phyloP scores from a whole-genome alignment of 306 rosid genomes.

The Dalbergia oliveri region DNA sequence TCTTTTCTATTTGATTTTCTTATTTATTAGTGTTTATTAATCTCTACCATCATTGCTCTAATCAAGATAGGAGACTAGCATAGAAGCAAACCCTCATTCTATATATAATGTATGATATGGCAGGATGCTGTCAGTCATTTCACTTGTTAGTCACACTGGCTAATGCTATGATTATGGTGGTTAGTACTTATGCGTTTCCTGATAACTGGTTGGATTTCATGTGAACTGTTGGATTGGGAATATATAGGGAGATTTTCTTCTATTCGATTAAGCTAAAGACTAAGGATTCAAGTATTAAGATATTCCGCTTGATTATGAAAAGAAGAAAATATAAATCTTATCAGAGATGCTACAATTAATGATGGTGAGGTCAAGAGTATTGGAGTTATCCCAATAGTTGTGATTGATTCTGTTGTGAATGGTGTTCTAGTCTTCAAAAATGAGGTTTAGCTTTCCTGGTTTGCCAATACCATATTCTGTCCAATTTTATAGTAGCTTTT shows the following conservation, averaged over 20 bases:
- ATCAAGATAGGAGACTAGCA: background rate
- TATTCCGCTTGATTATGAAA: background rate
- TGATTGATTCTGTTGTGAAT: conserved; percentile 4
- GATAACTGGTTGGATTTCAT: conserved; percentile 3
- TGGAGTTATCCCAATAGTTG: conserved; percentile 7
- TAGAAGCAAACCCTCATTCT: background rate
- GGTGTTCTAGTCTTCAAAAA: conserved; percentile 3
- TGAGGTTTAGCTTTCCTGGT: conserved; percentile 6
- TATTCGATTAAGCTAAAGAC: conserved; percentile 13
- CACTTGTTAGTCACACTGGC: conserved; percentile 10
- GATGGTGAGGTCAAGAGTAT: background rate
- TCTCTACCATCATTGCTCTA: conserved; percentile 16
- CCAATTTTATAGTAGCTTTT: background rate
- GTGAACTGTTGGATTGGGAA: conserved; percentile 1
- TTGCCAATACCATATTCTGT: conserved; percentile 4
- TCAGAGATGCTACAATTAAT: background rate
- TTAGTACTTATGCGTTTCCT: conserved; percentile 28
- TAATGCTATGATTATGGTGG: conserved; percentile 12
- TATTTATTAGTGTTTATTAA: background rate
- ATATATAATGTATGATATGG: conserved; percentile 14
- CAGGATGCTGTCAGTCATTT: background rate
- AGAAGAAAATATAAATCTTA: conserved; percentile 8
- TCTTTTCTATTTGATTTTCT: conserved; percentile 9
- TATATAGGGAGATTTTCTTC: background rate
- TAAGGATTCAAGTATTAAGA: background rate